These are phyloP conservation scores for Trametes coccinea DNA, from an alignment of 768 basidiomycete genomes.

Conservation along the genomic window DNA sequence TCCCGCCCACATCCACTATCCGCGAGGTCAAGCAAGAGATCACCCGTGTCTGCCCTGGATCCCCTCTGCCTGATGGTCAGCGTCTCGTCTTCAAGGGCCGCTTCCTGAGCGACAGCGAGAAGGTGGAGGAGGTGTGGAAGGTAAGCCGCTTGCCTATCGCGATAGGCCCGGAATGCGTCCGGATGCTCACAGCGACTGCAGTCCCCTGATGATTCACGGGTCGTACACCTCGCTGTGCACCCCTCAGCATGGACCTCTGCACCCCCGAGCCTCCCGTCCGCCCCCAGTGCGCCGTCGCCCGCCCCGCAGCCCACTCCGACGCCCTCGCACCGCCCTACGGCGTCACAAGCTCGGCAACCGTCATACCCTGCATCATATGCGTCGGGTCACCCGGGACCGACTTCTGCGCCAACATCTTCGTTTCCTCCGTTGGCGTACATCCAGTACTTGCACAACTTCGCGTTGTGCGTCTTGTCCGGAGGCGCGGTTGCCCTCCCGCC, in stretches of 20 bases:
- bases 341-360: background rate
- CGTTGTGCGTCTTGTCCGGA: conserved; percentile 3
- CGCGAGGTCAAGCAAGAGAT: conserved; percentile 71
- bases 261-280: conserved; percentile 44
- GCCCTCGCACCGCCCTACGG: background rate
- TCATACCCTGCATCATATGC: background rate
- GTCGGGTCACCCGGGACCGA: background rate
- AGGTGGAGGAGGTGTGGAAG: conserved; percentile 69
- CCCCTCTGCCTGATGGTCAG: conserved; percentile 69
- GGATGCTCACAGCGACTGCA: conserved; percentile 30
- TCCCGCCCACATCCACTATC: conserved; percentile 50
- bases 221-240: conserved; percentile 78
- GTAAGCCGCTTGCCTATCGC: conserved; percentile 36
- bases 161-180: conserved; percentile 12
- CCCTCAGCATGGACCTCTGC: conserved; percentile 69
- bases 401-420: background rate
- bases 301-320: conserved; percentile 2
- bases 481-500: conserved; percentile 6
- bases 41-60: conserved; percentile 56
- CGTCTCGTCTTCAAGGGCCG: conserved; percentile 77
- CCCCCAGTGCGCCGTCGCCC: background rate
- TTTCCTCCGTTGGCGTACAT: conserved; percentile 9
- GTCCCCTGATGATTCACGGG: conserved; percentile 56
- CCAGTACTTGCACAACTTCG: conserved; percentile 6
- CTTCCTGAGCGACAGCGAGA: conserved; percentile 62